Base-by-base conservation (phyloP, 2,329 filamentous ascomycete species). In the Cytospora paraplurivora region DNA sequence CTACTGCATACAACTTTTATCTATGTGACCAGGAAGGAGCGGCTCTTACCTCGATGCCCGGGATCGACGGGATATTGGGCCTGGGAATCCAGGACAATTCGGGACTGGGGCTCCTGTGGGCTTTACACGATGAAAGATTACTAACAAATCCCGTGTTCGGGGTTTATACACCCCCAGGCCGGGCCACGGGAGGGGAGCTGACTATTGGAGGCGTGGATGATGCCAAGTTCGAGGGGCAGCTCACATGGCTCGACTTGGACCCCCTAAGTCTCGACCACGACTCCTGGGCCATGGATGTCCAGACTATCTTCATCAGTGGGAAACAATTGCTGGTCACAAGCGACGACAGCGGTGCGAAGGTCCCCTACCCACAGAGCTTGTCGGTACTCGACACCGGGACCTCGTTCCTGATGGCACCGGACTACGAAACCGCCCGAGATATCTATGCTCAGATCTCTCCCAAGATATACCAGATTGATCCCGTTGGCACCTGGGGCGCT, bases 401-500 rank as follows among this genome's bases (percentile, higher is more conserved):
- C 0, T 69, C 73, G 0, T 73, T 70, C 66, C 67, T 75, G 61
- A 66, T 71, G 63, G 68, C 69, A 0, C 71, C 71, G 3, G 69
- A 73, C 54, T 67, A 70, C 55, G 57, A 65, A 32, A 72, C 70
- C 0, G 71, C 71, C 11, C 65, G 67, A 34, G 68, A 67, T 32
- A 54, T 75, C 10, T 75, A 75, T 62, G 68, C 69, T 5, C 64
- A 66, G 32, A 68, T 75, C 35, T 72, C 71, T 11, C 65, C 69
- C 7, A 65, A 70, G 41, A 74, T 75, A 55, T 68, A 66, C 54
- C 68, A 68, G 59, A 71, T 75, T 56, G 72, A 73, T 60, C 53
- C 69, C 8, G 64, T 68, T 8, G 74, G 73, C 3, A 69, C 70
- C 1, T 75, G 72, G 74, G 74, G 73, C 7, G 72, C 72, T 13